A percentile compares a stretch with the other conserved stretches of the same genome.
phyloP scores from a whole-genome alignment of 2,329 filamentous ascomycete genomes.

The Aspergillus novoparasiticus region DNA sequence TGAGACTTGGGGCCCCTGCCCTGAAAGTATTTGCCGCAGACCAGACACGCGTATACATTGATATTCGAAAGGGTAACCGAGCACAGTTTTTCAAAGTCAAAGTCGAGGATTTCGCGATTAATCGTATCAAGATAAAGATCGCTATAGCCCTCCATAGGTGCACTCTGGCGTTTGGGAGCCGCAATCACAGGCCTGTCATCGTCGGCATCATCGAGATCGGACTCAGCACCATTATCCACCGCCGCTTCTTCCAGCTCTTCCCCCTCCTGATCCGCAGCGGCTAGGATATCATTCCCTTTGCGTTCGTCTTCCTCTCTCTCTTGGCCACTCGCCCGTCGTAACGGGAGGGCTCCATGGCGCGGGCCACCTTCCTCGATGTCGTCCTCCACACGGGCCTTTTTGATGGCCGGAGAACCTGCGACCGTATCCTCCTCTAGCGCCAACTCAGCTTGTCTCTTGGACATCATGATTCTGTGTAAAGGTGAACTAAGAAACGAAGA shows the following conservation, averaged over 20 bases:
- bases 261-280: constrained; percentile 74
- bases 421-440: constrained; percentile 40
- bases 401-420: constrained; percentile 45
- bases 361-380: constrained; percentile 28
- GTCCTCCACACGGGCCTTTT: constrained; percentile 47
- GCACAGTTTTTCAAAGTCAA: constrained; percentile 98
- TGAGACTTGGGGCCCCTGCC: constrained; percentile 91
- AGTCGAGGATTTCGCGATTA: constrained; percentile 87
- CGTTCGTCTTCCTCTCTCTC: constrained; percentile 39
- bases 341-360: constrained; percentile 28
- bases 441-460: constrained; percentile 51
- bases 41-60: constrained; percentile 96
- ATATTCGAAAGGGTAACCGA: constrained; percentile 96
- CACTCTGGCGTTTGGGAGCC: constrained; percentile 64
- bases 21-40: constrained; percentile 98
- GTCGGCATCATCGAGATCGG: constrained; percentile 42
- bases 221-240: constrained; percentile 26
- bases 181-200: constrained; percentile 40
- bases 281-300: constrained; percentile 43
- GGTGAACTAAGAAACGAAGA: constrained; percentile 10
- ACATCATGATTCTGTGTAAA: constrained; percentile 38
- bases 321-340: constrained; percentile 30
- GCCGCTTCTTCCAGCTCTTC: constrained; percentile 39
- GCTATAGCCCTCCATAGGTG: constrained; percentile 83
- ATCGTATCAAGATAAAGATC: constrained; percentile 98